A percentile compares a stretch with the other conserved stretches of the same genome.
Evolutionary conservation across 169 alveolate species (phyloP).

Genomic region (Plasmodium gonderi): DNA sequence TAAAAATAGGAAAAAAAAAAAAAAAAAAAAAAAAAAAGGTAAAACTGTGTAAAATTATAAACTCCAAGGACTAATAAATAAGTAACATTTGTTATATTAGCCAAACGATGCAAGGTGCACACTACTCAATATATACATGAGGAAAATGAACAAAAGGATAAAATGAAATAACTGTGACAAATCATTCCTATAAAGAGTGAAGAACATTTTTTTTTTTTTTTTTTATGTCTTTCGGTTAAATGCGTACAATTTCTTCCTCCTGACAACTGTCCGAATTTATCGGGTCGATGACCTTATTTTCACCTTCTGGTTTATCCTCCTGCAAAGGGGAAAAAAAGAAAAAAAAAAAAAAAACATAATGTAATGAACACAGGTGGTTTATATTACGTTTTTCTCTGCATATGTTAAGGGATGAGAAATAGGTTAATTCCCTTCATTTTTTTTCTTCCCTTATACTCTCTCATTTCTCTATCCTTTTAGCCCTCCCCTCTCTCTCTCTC

Average conservation of each 20-base stretch:
- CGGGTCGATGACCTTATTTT: background rate
- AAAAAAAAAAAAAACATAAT: background rate
- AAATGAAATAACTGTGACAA: background rate
- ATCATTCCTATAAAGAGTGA: background rate
- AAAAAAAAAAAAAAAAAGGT: background rate
- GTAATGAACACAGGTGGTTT: too few species aligned
- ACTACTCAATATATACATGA: too few species aligned
- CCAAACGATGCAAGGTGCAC: background rate
- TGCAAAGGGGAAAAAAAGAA: background rate
- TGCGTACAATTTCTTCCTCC: conserved; percentile 15
- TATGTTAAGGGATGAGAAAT: too few species aligned
- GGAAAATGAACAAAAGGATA: background rate
- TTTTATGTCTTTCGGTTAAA: background rate
- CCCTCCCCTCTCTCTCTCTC: background rate
- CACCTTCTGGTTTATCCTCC: conserved; percentile 24
- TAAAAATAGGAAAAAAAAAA: background rate
- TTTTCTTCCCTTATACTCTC: background rate
- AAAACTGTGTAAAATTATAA: background rate
- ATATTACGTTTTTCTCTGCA: too few species aligned
- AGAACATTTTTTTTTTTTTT: background rate
- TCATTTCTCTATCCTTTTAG: background rate
- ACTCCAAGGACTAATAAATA: background rate
- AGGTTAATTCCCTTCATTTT: background rate
- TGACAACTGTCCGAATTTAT: background rate
- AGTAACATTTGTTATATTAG: background rate